Base-by-base conservation (phyloP, 208 protist genomes). In the Phytomonas francai region DNA sequence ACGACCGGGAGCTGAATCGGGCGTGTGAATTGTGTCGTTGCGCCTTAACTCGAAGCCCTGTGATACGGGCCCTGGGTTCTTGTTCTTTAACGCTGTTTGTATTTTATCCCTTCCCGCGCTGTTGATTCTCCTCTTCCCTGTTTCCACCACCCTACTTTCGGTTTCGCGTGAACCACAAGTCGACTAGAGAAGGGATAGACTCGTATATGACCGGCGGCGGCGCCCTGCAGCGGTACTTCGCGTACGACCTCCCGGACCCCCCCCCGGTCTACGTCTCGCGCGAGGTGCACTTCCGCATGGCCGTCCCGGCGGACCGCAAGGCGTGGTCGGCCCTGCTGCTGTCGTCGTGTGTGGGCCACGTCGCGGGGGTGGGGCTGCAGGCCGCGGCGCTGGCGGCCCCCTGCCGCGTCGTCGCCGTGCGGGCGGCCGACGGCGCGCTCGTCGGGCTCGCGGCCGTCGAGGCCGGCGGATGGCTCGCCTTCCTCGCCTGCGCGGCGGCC, bases 381-480 rank as follows among this genome's bases (percentile, higher is more conserved):
- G 36, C 5, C 14, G n/a, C 65, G 22, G 71, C 73, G n/a, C 59
- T 76, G 39, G 70, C 68, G 7, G 72, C 77, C 0, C 49, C 65
- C 9, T 80, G 72, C 63, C 76, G 77, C 51, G 57, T 85, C 54
- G 67, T 79, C 9, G 80, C 67, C 22, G 61, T 75, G 14, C 33
- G 62, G 29, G 31, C 29, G 19, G 30, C 29, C 14, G 63, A 70
- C 28, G 42, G 34, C 25, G 58, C 59, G 27, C n/a, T 85, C 11
- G 59, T 85, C 4, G 80, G 67, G 22, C 70, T 83, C 12, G 28
- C 78, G 19, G 65, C 77, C 0, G 77, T 83, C 62, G 69, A 79
- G 51, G 45, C 1, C 7, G 42, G 62, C 28, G 80, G 80, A 22
- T 85, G 80, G 77, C 63, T 85, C 56, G 63, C 73, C 6, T 73